Percentiles rank a stretch among this genome's conserved stretches.
Conservation (phyloP, 2,329 filamentous ascomycete genomes). For the Diaporthe longicolla region DNA sequence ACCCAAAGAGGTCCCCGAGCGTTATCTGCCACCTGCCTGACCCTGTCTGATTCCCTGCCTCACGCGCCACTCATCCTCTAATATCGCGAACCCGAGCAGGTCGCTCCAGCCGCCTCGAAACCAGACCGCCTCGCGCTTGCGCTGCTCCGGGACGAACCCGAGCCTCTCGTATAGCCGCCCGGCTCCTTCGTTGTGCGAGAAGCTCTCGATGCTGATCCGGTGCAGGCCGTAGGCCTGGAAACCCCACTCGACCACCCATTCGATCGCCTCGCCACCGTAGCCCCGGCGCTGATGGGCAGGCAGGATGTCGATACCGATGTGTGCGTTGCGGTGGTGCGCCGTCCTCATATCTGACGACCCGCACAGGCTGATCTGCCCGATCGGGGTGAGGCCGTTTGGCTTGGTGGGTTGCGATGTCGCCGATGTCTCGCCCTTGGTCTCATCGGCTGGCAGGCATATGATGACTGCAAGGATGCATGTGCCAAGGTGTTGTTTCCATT, state of each 20-base stretch:
- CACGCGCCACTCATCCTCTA: slow-evolving; percentile 44
- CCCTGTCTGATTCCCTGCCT: background rate
- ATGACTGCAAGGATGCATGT: slow-evolving; percentile 35
- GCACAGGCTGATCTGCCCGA: slow-evolving; percentile 29
- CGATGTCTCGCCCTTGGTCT: background rate
- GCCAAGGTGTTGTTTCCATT: slow-evolving; percentile 26
- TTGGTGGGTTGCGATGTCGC: background rate
- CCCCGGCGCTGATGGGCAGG: slow-evolving; percentile 50
- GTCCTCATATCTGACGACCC: background rate
- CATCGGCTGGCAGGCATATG: slow-evolving; percentile 29
- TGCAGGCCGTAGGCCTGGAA: slow-evolving; percentile 55
- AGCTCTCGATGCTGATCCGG: slow-evolving; percentile 52
- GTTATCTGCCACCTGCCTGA: background rate
- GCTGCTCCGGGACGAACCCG: slow-evolving; percentile 58
- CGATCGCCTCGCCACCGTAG: slow-evolving; percentile 56
- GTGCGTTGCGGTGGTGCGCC: slow-evolving; percentile 58
- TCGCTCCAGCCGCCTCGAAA: slow-evolving; percentile 55
- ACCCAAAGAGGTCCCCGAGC: background rate
- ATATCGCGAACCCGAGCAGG: slow-evolving; percentile 51
- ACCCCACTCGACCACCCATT: slow-evolving; percentile 54
- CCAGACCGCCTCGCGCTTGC: slow-evolving; percentile 58
- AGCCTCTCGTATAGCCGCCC: slow-evolving; percentile 52
- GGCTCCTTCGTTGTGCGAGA: slow-evolving; percentile 52
- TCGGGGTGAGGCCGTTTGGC: background rate
- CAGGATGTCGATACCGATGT: slow-evolving; percentile 53